A percentile compares a stretch with the other conserved stretches of the same genome.
Conservation (phyloP, 768 basidiomycete species). For the Tylopilus plumbeoviolaceoides region DNA sequence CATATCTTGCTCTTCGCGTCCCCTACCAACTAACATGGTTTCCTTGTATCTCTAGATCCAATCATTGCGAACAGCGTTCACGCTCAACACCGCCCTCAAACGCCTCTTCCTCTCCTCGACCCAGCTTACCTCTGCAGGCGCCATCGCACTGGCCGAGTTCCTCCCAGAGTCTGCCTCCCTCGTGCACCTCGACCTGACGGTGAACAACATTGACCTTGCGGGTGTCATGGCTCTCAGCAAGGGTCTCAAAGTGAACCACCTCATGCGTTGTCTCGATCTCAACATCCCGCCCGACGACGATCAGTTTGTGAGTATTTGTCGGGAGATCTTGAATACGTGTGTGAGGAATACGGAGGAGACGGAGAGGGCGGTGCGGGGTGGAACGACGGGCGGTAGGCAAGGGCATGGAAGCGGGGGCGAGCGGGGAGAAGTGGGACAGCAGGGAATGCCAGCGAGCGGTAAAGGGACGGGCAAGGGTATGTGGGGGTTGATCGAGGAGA, state of each 20-base stretch:
- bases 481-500: slow-evolving; percentile 85
- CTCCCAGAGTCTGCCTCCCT: slow-evolving; percentile 85
- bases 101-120: slow-evolving; percentile 90
- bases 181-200: slow-evolving; percentile 87
- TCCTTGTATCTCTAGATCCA: slow-evolving; percentile 49
- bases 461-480: slow-evolving; percentile 64
- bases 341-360: slow-evolving; percentile 92
- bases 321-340: slow-evolving; percentile 87
- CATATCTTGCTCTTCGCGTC: neutral
- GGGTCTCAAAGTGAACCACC: slow-evolving; percentile 78
- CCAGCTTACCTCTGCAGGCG: slow-evolving; percentile 72
- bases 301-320: slow-evolving; percentile 77
- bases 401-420: neutral
- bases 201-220: slow-evolving; percentile 79
- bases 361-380: slow-evolving; percentile 33
- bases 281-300: slow-evolving; percentile 87
- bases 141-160: slow-evolving; percentile 95
- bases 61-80: slow-evolving; percentile 89
- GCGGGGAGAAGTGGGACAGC: slow-evolving; percentile 16
- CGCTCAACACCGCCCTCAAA: slow-evolving; percentile 86
- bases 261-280: slow-evolving; percentile 89
- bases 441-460: slow-evolving; percentile 34
- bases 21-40: neutral
- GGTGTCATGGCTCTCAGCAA: slow-evolving; percentile 90
- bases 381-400: neutral